Evolutionary conservation across 1,284 basidiomycete genomes (phyloP).

Genomic region (Thelephora terrestris): DNA sequence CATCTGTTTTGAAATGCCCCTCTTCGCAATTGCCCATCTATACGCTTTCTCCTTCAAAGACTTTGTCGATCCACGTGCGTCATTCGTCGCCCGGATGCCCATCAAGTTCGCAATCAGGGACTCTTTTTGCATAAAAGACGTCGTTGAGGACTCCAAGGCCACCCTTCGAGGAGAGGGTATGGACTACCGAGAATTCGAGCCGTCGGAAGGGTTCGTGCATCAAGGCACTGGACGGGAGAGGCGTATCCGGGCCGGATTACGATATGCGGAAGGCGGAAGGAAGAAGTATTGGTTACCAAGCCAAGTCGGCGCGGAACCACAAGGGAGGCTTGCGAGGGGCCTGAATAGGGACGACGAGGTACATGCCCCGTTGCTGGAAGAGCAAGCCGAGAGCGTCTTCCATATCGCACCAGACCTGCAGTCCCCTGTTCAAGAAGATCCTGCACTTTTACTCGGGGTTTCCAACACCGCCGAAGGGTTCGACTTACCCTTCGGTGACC

Average conservation of each 20-base stretch:
- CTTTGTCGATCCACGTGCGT: slow-evolving; percentile 60
- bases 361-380: slow-evolving; percentile 66
- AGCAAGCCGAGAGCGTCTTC: slow-evolving; percentile 57
- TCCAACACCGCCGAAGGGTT: slow-evolving; percentile 43
- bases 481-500: slow-evolving; percentile 53
- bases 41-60: slow-evolving; percentile 83
- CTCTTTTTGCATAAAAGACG: slow-evolving; percentile 79
- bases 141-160: slow-evolving; percentile 76
- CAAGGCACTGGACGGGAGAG: slow-evolving; percentile 74
- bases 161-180: slow-evolving; percentile 87
- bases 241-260: slow-evolving; percentile 80
- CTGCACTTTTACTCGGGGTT: slow-evolving; percentile 20
- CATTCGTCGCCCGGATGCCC: slow-evolving; percentile 79
- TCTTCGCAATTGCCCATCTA: slow-evolving; percentile 91
- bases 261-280: slow-evolving; percentile 84
- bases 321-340: slow-evolving; percentile 31
- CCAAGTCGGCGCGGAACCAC: slow-evolving; percentile 34
- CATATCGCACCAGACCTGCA: slow-evolving; percentile 52
- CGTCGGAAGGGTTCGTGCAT: slow-evolving; percentile 88
- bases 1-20: slow-evolving; percentile 95
- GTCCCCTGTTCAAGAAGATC: slow-evolving; percentile 29
- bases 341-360: slow-evolving; percentile 48
- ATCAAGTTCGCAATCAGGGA: slow-evolving; percentile 83
- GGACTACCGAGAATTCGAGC: slow-evolving; percentile 93
- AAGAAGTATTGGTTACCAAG: slow-evolving; percentile 87